Evolutionary conservation across 495 filamentous ascomycete genomes (phyloP).

Genomic region (Lepidopterella palustris): DNA sequence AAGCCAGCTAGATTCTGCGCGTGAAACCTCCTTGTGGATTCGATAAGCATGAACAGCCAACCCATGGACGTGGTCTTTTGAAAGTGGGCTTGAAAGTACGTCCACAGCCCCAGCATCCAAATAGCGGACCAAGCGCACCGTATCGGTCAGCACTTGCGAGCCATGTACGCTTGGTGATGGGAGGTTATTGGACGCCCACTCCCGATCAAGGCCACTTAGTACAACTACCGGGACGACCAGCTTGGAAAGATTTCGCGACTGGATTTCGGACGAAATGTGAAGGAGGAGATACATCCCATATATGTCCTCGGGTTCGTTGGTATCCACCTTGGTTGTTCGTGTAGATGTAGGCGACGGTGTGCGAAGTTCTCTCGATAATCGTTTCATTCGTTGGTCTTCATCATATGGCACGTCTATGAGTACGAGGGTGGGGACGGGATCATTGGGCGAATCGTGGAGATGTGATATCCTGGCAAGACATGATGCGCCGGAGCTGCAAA

Average conservation of each 20-base stretch:
- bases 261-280: conserved; percentile 32
- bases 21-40: conserved; percentile 61
- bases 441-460: conserved; percentile 19
- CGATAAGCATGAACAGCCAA: conserved; percentile 79
- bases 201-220: conserved; percentile 29
- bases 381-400: conserved; percentile 31
- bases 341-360: conserved; percentile 28
- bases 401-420: conserved; percentile 36
- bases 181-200: conserved; percentile 21
- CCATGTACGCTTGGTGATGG: conserved; percentile 27
- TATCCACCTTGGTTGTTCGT: conserved; percentile 3
- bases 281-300: conserved; percentile 32
- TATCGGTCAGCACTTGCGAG: conserved; percentile 36
- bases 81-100: conserved; percentile 71
- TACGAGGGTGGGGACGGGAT: conserved; percentile 25
- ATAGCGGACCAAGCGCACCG: conserved; percentile 54
- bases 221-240: conserved; percentile 32
- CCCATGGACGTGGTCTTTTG: conserved; percentile 59
- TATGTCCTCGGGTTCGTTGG: conserved; percentile 26
- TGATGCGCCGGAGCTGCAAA: conserved; percentile 25
- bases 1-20: conserved; percentile 60
- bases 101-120: conserved; percentile 81
- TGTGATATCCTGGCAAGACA: conserved; percentile 29
- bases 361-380: conserved; percentile 29
- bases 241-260: conserved; percentile 25